These are phyloP conservation scores for Thielaviopsis musarum DNA, from an alignment of 2,329 filamentous ascomycete genomes.

Conservation along the genomic window DNA sequence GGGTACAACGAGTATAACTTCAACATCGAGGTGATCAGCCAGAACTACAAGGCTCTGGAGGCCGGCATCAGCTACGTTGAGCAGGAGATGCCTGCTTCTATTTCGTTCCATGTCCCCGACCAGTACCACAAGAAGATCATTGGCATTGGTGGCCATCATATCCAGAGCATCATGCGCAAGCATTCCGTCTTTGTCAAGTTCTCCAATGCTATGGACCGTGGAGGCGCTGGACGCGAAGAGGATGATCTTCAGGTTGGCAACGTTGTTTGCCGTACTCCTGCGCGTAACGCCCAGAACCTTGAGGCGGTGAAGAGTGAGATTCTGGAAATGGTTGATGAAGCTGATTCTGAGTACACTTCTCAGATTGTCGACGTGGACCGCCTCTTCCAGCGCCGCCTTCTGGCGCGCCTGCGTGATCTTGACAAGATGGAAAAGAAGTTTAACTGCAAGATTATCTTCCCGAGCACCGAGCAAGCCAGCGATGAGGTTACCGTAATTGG, in stretches of 20 bases:
- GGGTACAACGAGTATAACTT: conserved; percentile 99
- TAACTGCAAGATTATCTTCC: conserved; percentile 99
- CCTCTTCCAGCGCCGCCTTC: conserved; percentile 84
- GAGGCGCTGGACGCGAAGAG: conserved; percentile 81
- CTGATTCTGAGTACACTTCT: conserved; percentile 87
- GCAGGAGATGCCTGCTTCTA: conserved; percentile 97
- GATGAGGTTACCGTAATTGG: conserved; percentile 92
- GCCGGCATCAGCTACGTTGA: conserved; percentile 84
- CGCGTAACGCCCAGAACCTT: conserved; percentile 88
- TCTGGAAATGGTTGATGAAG: conserved; percentile 97
- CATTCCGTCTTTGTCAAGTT: conserved; percentile 99
- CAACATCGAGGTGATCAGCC: conserved; percentile 92
- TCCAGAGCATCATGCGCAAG: conserved; percentile 99
- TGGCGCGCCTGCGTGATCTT: conserved; percentile 73
- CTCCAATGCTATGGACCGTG: conserved; percentile 96
- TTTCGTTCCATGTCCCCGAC: conserved; percentile 96
- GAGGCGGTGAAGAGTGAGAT: conserved; percentile 98
- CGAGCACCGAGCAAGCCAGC: conserved; percentile 91
- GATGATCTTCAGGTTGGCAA: conserved; percentile 98
- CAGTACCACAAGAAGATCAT: conserved; percentile 99
- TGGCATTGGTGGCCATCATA: conserved; percentile 93
- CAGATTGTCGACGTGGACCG: conserved; percentile 89
- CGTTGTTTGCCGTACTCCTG: conserved; percentile 93
- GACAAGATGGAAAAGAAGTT: conserved; percentile 96
- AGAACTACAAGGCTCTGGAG: conserved; percentile 85